Percentiles rank a stretch among this genome's conserved stretches.
Conservation (phyloP, 2,329 filamentous ascomycete genomes). For the Fusarium algeriense region DNA sequence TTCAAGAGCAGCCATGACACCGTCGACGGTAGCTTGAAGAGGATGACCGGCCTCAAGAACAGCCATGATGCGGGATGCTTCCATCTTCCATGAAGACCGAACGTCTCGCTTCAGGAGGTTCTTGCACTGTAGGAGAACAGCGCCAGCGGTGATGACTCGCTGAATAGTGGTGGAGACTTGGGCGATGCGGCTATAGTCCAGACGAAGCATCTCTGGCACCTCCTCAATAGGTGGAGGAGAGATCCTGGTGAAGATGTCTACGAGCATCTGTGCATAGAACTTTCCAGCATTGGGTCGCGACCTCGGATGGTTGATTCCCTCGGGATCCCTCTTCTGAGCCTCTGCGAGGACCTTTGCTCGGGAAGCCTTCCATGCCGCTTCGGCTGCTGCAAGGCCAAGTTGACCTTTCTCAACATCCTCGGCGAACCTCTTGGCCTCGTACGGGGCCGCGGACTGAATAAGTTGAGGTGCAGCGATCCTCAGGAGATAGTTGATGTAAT, state of each 20-base stretch:
- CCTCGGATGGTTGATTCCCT: constrained; percentile 71
- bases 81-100: constrained; percentile 79
- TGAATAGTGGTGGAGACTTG: constrained; percentile 55
- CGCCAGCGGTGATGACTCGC: constrained; percentile 78
- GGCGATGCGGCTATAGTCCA: constrained; percentile 74
- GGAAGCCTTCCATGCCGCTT: constrained; percentile 74
- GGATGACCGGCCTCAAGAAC: constrained; percentile 71
- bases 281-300: constrained; percentile 75
- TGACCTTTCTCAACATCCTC: constrained; percentile 70
- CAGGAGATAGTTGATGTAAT: constrained; percentile 86
- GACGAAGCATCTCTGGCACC: constrained; percentile 78
- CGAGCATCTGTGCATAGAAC: constrained; percentile 80
- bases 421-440: constrained; percentile 79
- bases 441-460: constrained; percentile 76
- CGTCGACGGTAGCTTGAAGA: constrained; percentile 67
- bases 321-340: constrained; percentile 75
- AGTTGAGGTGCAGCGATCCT: constrained; percentile 78
- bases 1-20: constrained; percentile 72
- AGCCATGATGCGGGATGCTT: constrained; percentile 77
- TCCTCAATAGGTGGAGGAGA: constrained; percentile 65
- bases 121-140: constrained; percentile 83
- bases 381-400: constrained; percentile 69
- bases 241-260: constrained; percentile 79
- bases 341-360: constrained; percentile 74
- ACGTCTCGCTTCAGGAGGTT: constrained; percentile 86